Evolutionary conservation across 2,329 filamentous ascomycete species (phyloP).

Genomic region (Nemania sp.): DNA sequence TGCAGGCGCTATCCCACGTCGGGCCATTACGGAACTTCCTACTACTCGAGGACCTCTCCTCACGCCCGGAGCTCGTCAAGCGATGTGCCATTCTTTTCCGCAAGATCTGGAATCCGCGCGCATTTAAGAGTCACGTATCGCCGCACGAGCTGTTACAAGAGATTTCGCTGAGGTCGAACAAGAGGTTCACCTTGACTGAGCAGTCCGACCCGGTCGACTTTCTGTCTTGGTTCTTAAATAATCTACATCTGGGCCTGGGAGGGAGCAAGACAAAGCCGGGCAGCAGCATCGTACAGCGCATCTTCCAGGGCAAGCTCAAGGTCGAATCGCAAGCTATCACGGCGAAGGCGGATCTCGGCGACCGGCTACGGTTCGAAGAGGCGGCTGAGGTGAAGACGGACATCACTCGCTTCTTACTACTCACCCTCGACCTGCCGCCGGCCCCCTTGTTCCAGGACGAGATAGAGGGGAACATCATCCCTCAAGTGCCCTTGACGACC

Average conservation of each 20-base stretch:
- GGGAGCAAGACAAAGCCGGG: constrained; percentile 86
- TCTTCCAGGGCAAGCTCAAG: constrained; percentile 91
- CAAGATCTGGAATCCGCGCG: constrained; percentile 97
- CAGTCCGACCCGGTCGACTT: constrained; percentile 98
- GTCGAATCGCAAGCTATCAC: constrained; percentile 95
- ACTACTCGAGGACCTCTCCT: constrained; percentile 80
- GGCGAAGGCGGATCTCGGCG: constrained; percentile 82
- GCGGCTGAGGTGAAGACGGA: constrained; percentile 79
- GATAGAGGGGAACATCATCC: constrained; percentile 93
- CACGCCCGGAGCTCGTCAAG: constrained; percentile 77
- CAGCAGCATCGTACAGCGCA: constrained; percentile 84
- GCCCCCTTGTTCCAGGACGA: constrained; percentile 96
- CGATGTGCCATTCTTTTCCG: constrained; percentile 87
- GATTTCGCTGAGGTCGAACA: constrained; percentile 85
- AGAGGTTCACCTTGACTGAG: constrained; percentile 86
- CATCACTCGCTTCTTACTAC: constrained; percentile 80
- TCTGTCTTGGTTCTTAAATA: constrained; percentile 95
- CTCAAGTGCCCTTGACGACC: constrained; percentile 80
- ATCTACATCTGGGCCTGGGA: constrained; percentile 87
- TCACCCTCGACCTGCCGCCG: constrained; percentile 89
- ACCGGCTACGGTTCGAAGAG: constrained; percentile 91
- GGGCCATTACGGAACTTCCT: constrained; percentile 88
- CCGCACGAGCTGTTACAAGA: constrained; percentile 97
- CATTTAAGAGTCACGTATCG: constrained; percentile 95
- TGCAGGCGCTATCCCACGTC: constrained; percentile 90